Conservation (phyloP, 2,329 filamentous ascomycete species). For the Microcyclospora tardicrescens region DNA sequence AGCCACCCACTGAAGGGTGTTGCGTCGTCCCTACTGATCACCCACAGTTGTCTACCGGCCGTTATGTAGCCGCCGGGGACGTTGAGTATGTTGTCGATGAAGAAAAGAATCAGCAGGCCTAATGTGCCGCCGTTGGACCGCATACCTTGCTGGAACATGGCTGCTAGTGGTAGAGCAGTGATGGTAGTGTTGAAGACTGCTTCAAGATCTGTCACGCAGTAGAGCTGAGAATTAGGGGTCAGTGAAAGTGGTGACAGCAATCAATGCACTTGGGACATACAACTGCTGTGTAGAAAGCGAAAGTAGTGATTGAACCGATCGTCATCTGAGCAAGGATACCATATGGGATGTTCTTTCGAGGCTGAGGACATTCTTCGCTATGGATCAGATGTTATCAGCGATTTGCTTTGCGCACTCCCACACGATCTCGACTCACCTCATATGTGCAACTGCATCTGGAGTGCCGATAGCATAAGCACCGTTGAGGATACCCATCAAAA, state of each 20-base stretch:
- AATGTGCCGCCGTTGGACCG: constrained; percentile 27
- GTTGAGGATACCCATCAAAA: constrained; percentile 51
- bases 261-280: constrained; percentile 4
- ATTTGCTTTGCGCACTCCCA: too few relatives aligned
- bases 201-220: constrained; percentile 45
- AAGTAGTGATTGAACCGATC: constrained; percentile 40
- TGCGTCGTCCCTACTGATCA: constrained; percentile 43
- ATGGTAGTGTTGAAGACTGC: constrained; percentile 34
- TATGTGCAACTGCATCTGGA: constrained; percentile 49
- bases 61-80: constrained; percentile 47
- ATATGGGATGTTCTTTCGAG: constrained; percentile 41
- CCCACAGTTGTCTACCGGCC: constrained; percentile 50
- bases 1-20: constrained; percentile 40
- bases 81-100: constrained; percentile 38
- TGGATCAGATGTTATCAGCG: too few relatives aligned
- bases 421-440: constrained; percentile 22
- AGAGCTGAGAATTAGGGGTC: constrained; percentile 26
- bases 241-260: neutral
- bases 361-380: constrained; percentile 45
- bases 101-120: constrained; percentile 35
- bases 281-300: constrained; percentile 27
- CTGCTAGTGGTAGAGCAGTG: constrained; percentile 44
- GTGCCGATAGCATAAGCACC: constrained; percentile 52
- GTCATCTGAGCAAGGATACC: constrained; percentile 39
- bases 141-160: constrained; percentile 47